Percentiles rank a stretch among this genome's conserved stretches.
Evolutionary conservation across 2,329 filamentous ascomycete species (phyloP).

Genomic region (Arthrobotrys megalospora): DNA sequence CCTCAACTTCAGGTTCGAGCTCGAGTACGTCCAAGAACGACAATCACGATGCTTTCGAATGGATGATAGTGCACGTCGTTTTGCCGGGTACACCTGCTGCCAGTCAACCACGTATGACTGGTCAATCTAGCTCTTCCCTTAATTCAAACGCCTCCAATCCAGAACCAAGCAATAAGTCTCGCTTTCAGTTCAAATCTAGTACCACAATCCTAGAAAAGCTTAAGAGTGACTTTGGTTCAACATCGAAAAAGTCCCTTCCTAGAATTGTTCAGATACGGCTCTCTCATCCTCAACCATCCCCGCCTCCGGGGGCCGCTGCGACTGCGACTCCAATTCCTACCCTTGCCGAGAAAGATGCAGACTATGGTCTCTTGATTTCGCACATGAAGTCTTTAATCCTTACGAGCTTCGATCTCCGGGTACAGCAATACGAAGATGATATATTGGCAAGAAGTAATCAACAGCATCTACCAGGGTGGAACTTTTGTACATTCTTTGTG

Average conservation of each 20-base stretch:
- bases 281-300: slow-evolving; percentile 65
- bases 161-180: slow-evolving; percentile 76
- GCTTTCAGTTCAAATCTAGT: slow-evolving; percentile 83
- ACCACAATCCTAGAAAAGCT: slow-evolving; percentile 91
- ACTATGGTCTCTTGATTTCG: slow-evolving; percentile 85
- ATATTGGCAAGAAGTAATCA: slow-evolving; percentile 95
- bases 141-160: slow-evolving; percentile 66
- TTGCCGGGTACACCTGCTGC: slow-evolving; percentile 86
- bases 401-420: slow-evolving; percentile 88
- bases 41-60: slow-evolving; percentile 96
- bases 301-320: slow-evolving; percentile 65
- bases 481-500: slow-evolving; percentile 99
- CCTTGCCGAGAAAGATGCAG: slow-evolving; percentile 82
- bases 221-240: slow-evolving; percentile 87
- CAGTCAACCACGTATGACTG: slow-evolving; percentile 78
- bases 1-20: slow-evolving; percentile 69
- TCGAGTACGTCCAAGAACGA: slow-evolving; percentile 77
- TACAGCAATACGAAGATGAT: slow-evolving; percentile 95
- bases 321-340: slow-evolving; percentile 74
- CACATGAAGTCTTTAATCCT: slow-evolving; percentile 92
- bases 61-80: slow-evolving; percentile 93
- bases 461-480: slow-evolving; percentile 91
- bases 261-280: slow-evolving; percentile 87
- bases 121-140: slow-evolving; percentile 68
- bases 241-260: slow-evolving; percentile 75